These are phyloP conservation scores for Metschnikowia amazonensis DNA, from an alignment of 805 yeast species.

Conservation along the genomic window DNA sequence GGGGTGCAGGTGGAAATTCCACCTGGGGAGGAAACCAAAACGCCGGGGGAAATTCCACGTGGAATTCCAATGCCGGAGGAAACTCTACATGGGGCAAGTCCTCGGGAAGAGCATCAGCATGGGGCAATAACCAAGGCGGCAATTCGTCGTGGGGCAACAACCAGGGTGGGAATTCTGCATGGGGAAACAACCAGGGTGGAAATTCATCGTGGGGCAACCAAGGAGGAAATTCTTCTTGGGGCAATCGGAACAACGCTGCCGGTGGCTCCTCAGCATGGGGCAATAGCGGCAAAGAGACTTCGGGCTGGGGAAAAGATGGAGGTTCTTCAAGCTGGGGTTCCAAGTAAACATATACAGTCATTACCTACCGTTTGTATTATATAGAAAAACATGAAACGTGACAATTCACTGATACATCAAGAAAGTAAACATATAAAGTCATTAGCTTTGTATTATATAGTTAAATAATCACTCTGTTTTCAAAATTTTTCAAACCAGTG, in stretches of 20 bases:
- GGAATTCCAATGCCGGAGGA: constrained; percentile 30
- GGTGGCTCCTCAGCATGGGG: constrained; percentile 22
- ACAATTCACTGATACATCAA: neutral
- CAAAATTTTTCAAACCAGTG: no score
- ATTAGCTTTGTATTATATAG: no score
- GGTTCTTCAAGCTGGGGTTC: constrained; percentile 19
- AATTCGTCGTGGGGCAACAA: constrained; percentile 30
- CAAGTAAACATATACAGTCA: constrained; percentile 6
- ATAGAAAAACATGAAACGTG: neutral
- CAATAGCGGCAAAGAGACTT: constrained; percentile 14
- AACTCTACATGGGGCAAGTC: constrained; percentile 30
- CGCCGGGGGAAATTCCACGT: constrained; percentile 19
- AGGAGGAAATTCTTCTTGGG: constrained; percentile 16
- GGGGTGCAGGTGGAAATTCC: constrained; percentile 22
- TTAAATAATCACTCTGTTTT: no score
- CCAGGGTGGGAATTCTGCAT: constrained; percentile 22
- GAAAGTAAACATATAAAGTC: no score
- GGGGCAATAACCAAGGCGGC: constrained; percentile 15
- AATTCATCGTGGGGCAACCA: constrained; percentile 33
- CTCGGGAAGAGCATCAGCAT: constrained; percentile 16
- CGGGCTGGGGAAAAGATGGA: constrained; percentile 24
- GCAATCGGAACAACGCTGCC: constrained; percentile 13
- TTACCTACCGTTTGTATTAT: constrained; percentile 3
- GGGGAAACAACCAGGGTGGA: constrained; percentile 42
- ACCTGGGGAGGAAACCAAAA: constrained; percentile 16